Evolutionary conservation across 768 basidiomycete species (phyloP).

Genomic region (Lactarius akahatsu): DNA sequence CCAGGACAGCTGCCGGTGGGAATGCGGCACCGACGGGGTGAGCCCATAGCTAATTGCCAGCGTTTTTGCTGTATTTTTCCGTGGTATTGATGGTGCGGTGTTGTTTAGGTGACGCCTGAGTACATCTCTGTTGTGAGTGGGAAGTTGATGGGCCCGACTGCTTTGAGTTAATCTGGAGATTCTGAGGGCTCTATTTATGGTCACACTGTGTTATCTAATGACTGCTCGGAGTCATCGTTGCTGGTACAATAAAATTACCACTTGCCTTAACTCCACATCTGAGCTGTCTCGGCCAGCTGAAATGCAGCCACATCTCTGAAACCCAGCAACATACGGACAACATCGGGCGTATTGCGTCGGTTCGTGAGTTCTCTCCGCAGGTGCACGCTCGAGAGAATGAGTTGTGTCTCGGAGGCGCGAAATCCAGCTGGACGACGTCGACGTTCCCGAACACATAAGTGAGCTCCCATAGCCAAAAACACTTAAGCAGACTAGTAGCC

Average conservation of each 20-base stretch:
- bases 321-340: neutral
- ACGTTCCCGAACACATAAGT: no score
- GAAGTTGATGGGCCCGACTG: neutral
- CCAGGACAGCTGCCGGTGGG: conserved; percentile 39
- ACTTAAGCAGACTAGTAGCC: no score
- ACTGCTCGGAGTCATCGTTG: neutral
- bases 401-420: no score
- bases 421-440: no score
- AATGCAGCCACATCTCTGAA: neutral
- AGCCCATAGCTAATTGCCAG: conserved; percentile 42
- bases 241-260: neutral
- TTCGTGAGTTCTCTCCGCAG: no score
- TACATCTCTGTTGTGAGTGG: neutral
- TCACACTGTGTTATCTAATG: neutral
- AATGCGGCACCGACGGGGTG: conserved; percentile 27
- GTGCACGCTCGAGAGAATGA: no score
- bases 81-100: conserved; percentile 1
- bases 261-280: neutral
- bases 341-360: no score
- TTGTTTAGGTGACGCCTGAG: conserved; percentile 5
- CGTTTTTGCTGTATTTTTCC: conserved; percentile 35
- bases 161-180: neutral
- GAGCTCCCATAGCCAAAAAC: no score
- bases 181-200: neutral
- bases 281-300: no score